phyloP scores from a whole-genome alignment of 176 grass and related monocot genomes.

The barley (Hordeum vulgare) region MorexV3_pseudomolecules_assembly NC_058520.1:615763922-615764421 shows the following conservation, averaged over 20 bases:
- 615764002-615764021: constrained; percentile 81
- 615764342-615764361: too few relatives aligned
- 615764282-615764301: too few relatives aligned
- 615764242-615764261: neutral
- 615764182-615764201: too few relatives aligned
- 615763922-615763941: neutral
- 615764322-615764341: too few relatives aligned
- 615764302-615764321: too few relatives aligned
- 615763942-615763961: neutral
- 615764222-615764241: neutral
- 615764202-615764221: too few relatives aligned
- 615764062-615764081: constrained; percentile 58
- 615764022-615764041: constrained; percentile 64
- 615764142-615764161: neutral
- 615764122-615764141: neutral
- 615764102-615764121: constrained; percentile 76
- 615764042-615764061: constrained; percentile 68
- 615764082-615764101: constrained; percentile 45
- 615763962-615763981: neutral
- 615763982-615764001: too few relatives aligned
- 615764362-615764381: too few relatives aligned
- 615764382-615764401: too few relatives aligned
- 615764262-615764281: too few relatives aligned
- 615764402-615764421: too few relatives aligned
- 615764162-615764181: too few relatives aligned